phyloP scores from a whole-genome alignment of 352 stramenopile species.

The Globisporangium megalacanthum region DNA sequence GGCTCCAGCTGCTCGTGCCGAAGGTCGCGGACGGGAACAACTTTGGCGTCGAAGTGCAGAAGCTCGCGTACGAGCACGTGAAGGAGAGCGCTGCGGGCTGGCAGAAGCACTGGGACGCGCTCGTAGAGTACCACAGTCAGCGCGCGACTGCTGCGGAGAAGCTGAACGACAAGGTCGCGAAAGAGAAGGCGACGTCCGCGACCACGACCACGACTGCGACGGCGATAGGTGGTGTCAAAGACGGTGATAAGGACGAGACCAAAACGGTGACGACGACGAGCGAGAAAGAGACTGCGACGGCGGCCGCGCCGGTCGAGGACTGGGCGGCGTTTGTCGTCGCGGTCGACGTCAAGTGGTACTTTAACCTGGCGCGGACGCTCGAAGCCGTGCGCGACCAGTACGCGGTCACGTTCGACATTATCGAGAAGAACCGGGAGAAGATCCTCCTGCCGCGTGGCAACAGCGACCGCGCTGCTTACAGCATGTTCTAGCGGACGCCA shows the following conservation, averaged over 20 bases:
- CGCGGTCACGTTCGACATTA: conserved; percentile 56
- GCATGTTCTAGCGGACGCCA: conserved; percentile 65
- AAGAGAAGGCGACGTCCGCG: conserved; percentile 51
- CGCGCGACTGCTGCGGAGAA: conserved; percentile 67
- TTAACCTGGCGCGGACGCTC: conserved; percentile 61
- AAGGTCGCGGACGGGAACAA: conserved; percentile 84
- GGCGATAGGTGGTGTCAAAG: conserved; percentile 43
- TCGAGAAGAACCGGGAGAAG: conserved; percentile 81
- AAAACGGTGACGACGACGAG: conserved; percentile 56
- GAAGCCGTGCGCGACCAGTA: conserved; percentile 78
- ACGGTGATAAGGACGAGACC: conserved; percentile 65
- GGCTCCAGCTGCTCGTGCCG: conserved; percentile 72
- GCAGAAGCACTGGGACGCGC: conserved; percentile 72
- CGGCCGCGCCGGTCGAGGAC: conserved; percentile 34
- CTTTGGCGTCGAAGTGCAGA: conserved; percentile 85
- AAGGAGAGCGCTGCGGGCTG: conserved; percentile 59
- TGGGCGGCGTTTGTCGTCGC: conserved; percentile 62
- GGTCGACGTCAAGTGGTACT: conserved; percentile 84
- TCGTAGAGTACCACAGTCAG: conserved; percentile 66
- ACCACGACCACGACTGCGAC: conserved; percentile 35
- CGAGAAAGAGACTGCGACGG: conserved; percentile 46
- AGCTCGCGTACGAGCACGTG: conserved; percentile 60
- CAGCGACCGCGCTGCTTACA: conserved; percentile 61
- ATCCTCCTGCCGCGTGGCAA: conserved; percentile 65
- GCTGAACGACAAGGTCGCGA: conserved; percentile 53